Base-by-base conservation (phyloP, 768 basidiomycete genomes). In the Dentipellis sp. region DNA sequence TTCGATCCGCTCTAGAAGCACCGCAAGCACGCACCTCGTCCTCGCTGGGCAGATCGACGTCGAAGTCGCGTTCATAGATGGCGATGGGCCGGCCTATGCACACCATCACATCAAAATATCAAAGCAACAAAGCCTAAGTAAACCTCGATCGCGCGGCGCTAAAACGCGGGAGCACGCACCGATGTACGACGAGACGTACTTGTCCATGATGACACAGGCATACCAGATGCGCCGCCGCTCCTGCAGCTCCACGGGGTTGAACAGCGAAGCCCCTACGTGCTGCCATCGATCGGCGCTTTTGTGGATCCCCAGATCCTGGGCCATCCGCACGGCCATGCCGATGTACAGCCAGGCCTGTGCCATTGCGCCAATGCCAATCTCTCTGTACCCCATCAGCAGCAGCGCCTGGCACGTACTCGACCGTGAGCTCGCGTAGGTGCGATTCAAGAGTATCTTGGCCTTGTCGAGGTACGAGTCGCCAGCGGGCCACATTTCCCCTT, bases 271-370 rank as follows among this genome's bases (percentile, higher is more conserved):
- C 0, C 83, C 83, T 54, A 82, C 74, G 14, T 74, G 80, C 55
- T 67, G 78, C 89, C 90, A 92, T 29, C 83, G 81, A 64, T 91
- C 89, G 34, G 91, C 86, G 60, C 77, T 78, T 37, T 88, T 78
- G 64, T 92, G 90, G 78, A 92, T 80, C 8, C 90, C 90, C 54
- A 92, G 68, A 68, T 92, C 90, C 69, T 91, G 90, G 14, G 90
- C 90, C 90, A 94, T 92, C n/a, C 92, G 79, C 38, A 94, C 84
- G 0, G 87, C 91, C 86, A 91, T 88, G 10, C 91, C 91, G 17
- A 84, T 79, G 65, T 86, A 91, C 10, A 83, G 78, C 92, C 91
- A 94, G 35, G 88, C 85, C 68, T 86, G 82, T 8, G 86, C 85
- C 91, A 93, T 94, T 16, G 88, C 82, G 47, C 89, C 92, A 57